phyloP scores from a whole-genome alignment of 805 yeast genomes.

The Kluyveromyces dobzhanskii region DNA sequence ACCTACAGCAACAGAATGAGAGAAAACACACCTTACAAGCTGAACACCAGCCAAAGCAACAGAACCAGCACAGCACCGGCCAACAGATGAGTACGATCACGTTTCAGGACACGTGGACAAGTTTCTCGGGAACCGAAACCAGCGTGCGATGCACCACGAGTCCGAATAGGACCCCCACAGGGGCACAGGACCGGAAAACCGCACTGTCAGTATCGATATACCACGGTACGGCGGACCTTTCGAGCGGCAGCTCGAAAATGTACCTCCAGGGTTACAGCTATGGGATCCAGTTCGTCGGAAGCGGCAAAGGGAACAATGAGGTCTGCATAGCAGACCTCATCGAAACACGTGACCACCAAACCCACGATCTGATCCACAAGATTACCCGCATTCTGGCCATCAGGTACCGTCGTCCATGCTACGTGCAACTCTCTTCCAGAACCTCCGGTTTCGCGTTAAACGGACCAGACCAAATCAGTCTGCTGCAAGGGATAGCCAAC shows the following conservation, averaged over 20 bases:
- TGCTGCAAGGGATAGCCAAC: background rate
- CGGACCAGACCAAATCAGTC: background rate
- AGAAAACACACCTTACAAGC: no score
- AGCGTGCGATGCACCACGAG: background rate
- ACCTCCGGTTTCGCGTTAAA: background rate
- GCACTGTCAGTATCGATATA: background rate
- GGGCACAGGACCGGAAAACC: conserved; percentile 1
- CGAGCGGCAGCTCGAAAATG: background rate
- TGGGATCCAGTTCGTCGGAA: background rate
- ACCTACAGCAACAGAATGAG: no score
- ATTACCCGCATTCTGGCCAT: conserved; percentile 1
- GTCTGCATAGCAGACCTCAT: conserved; percentile 3
- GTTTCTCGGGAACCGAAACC: background rate
- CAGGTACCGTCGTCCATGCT: conserved; percentile 4
- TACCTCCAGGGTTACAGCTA: conserved; percentile 2
- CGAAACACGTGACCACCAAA: background rate
- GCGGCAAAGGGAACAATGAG: background rate
- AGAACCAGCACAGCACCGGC: no score
- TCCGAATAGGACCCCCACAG: background rate
- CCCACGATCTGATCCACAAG: conserved; percentile 3
- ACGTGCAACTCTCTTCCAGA: conserved; percentile 1
- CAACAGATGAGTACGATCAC: background rate
- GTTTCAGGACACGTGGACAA: conserved; percentile 1
- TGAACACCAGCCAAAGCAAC: no score
- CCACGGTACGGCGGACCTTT: background rate